Conservation (phyloP, 345 rosid genomes). For the Eucalyptus guilfoylei region DNA sequence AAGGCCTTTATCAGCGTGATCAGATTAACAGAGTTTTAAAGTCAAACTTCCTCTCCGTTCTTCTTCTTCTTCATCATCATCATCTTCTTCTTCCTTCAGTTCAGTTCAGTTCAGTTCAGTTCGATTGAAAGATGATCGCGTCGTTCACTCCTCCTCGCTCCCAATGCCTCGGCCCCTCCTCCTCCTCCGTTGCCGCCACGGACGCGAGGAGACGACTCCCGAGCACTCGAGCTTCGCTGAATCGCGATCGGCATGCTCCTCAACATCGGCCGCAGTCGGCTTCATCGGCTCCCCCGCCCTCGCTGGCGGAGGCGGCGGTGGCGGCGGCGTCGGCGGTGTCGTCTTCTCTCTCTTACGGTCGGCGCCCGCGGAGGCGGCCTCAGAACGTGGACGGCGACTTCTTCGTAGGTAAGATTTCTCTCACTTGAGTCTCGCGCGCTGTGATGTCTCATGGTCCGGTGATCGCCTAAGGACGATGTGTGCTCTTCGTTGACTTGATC, state of each 20-base stretch:
- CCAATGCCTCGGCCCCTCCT: background rate
- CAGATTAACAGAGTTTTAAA: background rate
- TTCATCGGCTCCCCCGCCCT: background rate
- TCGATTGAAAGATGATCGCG: background rate
- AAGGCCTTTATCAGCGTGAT: background rate
- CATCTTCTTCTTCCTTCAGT: background rate
- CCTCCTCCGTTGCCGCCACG: background rate
- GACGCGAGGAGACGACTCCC: background rate
- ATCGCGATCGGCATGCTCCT: too few species aligned
- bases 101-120: background rate
- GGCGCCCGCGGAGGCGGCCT: slow-evolving; percentile 10
- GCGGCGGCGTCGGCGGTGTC: background rate
- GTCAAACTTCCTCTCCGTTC: background rate
- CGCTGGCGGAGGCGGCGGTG: background rate
- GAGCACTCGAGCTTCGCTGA: background rate
- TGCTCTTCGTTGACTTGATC: background rate
- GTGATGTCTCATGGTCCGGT: background rate
- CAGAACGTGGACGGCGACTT: slow-evolving; percentile 51
- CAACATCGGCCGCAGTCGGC: too few species aligned
- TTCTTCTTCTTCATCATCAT: fast-evolving
- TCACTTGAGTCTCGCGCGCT: background rate
- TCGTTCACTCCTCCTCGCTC: background rate
- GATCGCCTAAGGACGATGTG: background rate
- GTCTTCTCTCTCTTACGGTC: background rate
- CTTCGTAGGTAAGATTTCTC: slow-evolving; percentile 27